Conservation (phyloP, 1,139 yeast species). For the Yamadazyma conglobata region DNA sequence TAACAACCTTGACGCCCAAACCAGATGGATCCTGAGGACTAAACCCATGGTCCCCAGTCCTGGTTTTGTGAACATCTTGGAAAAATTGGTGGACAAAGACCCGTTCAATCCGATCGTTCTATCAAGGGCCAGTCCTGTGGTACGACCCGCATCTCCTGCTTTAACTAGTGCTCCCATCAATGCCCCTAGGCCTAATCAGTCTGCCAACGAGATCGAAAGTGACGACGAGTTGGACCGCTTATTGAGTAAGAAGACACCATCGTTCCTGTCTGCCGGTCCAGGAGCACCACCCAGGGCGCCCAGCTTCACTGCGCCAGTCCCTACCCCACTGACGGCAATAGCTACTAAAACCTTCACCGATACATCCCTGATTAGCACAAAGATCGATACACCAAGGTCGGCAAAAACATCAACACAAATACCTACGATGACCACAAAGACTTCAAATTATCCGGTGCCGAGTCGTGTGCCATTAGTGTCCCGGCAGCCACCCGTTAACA, state of each 20-base stretch:
- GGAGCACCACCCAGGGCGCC: no score
- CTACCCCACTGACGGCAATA: no score
- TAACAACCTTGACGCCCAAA: constrained; percentile 18
- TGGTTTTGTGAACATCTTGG: constrained; percentile 3
- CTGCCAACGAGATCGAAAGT: constrained; percentile 12
- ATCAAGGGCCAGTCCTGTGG: not conserved
- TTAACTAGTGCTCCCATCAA: not conserved
- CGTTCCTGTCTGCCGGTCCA: no score
- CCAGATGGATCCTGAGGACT: constrained; percentile 15
- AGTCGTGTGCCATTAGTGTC: no score
- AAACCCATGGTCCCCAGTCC: constrained; percentile 16
- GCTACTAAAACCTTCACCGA: no score
- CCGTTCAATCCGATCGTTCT: not conserved
- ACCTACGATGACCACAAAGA: no score
- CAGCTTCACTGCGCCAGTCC: no score
- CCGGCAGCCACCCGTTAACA: no score
- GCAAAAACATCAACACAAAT: no score
- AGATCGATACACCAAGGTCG: no score
- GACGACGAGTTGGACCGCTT: constrained; percentile 12
- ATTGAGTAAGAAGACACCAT: constrained; percentile 1
- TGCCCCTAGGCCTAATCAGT: constrained; percentile 2
- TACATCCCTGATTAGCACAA: no score
- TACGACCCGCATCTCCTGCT: not conserved
- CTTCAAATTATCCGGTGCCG: no score
- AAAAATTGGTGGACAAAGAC: constrained; percentile 1